Evolutionary conservation across 345 rosid genomes (phyloP).

Genomic region (Aquilaria sinensis): DNA sequence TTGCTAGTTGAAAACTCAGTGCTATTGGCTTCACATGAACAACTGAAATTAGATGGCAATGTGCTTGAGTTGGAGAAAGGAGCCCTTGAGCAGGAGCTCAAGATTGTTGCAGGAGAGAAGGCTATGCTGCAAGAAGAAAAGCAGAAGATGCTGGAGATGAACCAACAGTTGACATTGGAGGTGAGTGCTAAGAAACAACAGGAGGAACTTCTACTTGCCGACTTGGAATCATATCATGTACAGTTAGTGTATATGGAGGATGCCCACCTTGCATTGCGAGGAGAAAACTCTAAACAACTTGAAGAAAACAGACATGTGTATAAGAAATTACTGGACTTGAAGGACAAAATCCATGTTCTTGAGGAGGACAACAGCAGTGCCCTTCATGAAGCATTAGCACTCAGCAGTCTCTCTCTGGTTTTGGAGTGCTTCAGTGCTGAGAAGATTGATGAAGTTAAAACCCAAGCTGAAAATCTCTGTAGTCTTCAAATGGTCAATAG

Average conservation of each 20-base stretch:
- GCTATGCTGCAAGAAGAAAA: constrained; percentile 37
- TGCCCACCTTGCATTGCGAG: constrained; percentile 38
- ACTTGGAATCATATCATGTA: constrained; percentile 28
- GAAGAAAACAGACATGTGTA: constrained; percentile 35
- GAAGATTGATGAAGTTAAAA: constrained; percentile 41
- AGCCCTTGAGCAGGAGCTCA: constrained; percentile 33
- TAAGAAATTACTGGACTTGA: constrained; percentile 32
- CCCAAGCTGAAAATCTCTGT: constrained; percentile 32
- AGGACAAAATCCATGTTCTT: constrained; percentile 33
- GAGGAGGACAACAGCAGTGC: constrained; percentile 45
- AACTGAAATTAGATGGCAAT: constrained; percentile 35
- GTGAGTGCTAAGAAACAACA: constrained; percentile 31
- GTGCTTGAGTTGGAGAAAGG: constrained; percentile 42
- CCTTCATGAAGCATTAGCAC: constrained; percentile 41
- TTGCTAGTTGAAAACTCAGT: constrained; percentile 63
- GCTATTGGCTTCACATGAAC: constrained; percentile 45
- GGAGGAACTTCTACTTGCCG: constrained; percentile 30
- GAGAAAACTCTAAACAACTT: constrained; percentile 36
- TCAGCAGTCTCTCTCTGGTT: constrained; percentile 38
- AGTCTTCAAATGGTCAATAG: constrained; percentile 27
- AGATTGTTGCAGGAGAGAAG: constrained; percentile 19
- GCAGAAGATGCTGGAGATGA: constrained; percentile 48
- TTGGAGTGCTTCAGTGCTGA: constrained; percentile 40
- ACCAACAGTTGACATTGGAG: constrained; percentile 43
- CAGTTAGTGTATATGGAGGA: constrained; percentile 39